Base-by-base conservation (phyloP, 257 asterid genomes). In the Nicotiana noctiflora region DNA sequence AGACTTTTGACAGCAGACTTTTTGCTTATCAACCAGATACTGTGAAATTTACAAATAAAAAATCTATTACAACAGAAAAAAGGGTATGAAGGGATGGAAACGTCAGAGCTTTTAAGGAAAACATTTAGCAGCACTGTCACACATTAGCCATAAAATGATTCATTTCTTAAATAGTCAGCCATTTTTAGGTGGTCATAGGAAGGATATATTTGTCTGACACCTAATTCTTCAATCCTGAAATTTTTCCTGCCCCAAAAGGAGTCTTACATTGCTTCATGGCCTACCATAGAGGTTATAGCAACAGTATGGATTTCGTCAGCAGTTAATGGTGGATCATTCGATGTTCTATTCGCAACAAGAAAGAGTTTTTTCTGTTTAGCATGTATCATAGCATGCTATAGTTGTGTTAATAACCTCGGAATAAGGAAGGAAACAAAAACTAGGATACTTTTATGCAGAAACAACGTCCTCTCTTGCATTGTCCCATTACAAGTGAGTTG, bases 141-240 rank as follows among this genome's bases (percentile, higher is more conserved):
- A 23, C 78, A 46, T 72, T 21, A 72, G 40, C 40, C 14, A 5
- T 25, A 46, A 23, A 46, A 72, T 14, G 60, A 14, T 23, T 72
- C 78, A 25, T 49, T 46, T 46, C 78, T 40, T 13, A 72, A 46
- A 46, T 23, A 72, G 23, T 3, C 40, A 23, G 57, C 23, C 78
- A 46, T 72, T 15, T 23, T 72, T 72, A 72, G 40, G 60, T 46
- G 21, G 60, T 46, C 37, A 72, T 21, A 2, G 23, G 60, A 72
- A 72, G 60, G 60, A 72, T 72, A 72, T 59, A 46, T 21, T 72
- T 72, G 78, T 46, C 61, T 46, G 40, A 72, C 60, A 70, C 77
- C 37, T 23, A 44, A 70, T 72, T 31, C 60, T 72, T 46, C 60
- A 72, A 72, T 46, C 60, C 25, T 7, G 60, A 13, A 70, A 12